Evolutionary conservation across 495 filamentous ascomycete genomes (phyloP).

Genomic region (Jackrogersella minutella): DNA sequence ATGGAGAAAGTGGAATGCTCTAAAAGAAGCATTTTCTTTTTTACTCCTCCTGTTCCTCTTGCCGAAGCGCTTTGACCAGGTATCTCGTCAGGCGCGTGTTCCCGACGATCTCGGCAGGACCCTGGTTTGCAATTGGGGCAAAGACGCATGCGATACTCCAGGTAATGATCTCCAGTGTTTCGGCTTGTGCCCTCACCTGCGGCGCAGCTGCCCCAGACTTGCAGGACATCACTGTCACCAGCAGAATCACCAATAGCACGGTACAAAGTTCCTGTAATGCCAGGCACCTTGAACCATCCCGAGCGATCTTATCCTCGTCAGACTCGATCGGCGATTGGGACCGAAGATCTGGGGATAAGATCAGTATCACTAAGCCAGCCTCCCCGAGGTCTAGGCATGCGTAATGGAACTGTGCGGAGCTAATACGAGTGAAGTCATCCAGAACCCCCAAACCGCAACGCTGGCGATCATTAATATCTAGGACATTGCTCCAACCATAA

Average conservation of each 20-base stretch:
- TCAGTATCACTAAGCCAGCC: constrained; percentile 16
- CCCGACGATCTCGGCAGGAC: constrained; percentile 17
- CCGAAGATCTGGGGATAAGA: constrained; percentile 38
- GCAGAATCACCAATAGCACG: constrained; percentile 2
- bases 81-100: constrained; percentile 15
- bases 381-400: constrained; percentile 9
- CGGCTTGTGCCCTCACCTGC: background rate
- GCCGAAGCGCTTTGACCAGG: constrained; percentile 20
- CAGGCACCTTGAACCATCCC: constrained; percentile 1
- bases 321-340: constrained; percentile 30
- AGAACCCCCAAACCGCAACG: background rate
- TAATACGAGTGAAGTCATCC: constrained; percentile 20
- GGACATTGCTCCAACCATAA: constrained; percentile 7
- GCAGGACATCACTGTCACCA: background rate
- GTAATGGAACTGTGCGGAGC: constrained; percentile 11
- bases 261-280: constrained; percentile 1
- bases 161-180: constrained; percentile 20
- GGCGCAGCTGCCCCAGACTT: constrained; percentile 8
- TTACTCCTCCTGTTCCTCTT: constrained; percentile 7
- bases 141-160: constrained; percentile 20
- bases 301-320: constrained; percentile 20
- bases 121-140: constrained; percentile 18
- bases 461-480: constrained; percentile 9
- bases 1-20: constrained; percentile 27
- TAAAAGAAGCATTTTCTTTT: constrained; percentile 8